Percentiles rank a stretch among this genome's conserved stretches.
phyloP scores from a whole-genome alignment of 768 basidiomycete genomes.

The Mycena maculata region DNA sequence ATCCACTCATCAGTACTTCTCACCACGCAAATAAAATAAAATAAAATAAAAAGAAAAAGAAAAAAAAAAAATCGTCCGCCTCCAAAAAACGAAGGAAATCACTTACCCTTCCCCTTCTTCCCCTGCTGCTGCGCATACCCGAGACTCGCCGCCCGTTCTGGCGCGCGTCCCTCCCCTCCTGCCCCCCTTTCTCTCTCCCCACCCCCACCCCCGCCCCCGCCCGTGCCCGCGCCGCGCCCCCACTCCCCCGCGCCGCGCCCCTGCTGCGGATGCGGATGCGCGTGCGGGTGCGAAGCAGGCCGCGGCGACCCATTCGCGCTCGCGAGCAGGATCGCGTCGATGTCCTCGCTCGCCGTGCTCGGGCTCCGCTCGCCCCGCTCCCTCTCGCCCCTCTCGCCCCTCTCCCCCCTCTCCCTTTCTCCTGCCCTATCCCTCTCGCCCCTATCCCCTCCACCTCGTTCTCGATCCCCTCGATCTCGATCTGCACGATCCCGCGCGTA shows the following conservation, averaged over 20 bases:
- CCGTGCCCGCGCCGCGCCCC: background rate
- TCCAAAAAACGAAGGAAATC: background rate
- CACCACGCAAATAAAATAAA: background rate
- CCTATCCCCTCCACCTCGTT: background rate
- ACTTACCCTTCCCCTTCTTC: conserved; percentile 12
- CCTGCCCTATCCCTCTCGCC: background rate
- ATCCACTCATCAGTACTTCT: too few relatives aligned
- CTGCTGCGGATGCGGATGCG: background rate
- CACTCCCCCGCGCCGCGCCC: background rate
- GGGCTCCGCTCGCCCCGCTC: conserved; percentile 6
- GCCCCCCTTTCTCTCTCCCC: background rate
- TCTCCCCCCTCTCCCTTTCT: background rate
- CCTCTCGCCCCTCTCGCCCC: background rate
- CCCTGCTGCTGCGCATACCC: background rate
- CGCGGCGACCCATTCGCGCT: conserved; percentile 23
- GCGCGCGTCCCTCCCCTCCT: background rate
- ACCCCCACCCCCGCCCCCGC: background rate
- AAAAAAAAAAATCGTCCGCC: background rate
- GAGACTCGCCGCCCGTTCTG: conserved; percentile 1
- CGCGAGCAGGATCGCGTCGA: conserved; percentile 29
- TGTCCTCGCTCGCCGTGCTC: conserved; percentile 28
- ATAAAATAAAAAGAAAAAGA: background rate
- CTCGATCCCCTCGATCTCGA: too few relatives aligned
- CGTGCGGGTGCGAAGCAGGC: background rate
- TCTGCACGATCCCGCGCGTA: background rate